Evolutionary conservation across 2,329 filamentous ascomycete species (phyloP), one percentile per base, ranked within the genome.

Genomic region (Monosporascus sp.): DNA sequence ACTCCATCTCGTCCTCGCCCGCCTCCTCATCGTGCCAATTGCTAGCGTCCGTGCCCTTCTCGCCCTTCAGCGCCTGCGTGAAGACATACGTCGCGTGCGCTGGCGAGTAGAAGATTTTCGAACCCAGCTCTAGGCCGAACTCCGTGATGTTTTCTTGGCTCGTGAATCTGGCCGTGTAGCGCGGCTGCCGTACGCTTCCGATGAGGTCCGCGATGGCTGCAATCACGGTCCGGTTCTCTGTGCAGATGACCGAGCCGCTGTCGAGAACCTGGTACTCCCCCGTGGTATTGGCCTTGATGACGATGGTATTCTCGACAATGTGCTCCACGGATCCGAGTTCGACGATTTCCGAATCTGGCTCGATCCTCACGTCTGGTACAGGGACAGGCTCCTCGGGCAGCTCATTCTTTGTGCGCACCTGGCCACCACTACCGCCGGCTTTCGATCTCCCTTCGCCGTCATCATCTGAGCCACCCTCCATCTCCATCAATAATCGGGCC

Each of bases 11-110:
- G 38, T 96, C 89, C 35, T 88, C 87, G 17, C 75, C 85, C 7
- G 91, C 81, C 72, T 97, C 93, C 69, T 99, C 94, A 61, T 97
- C 94, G 70, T 96, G 88, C 52, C 96, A 80, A 67, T 97, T 97
- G 50, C 91, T 96, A 8, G 94, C 93, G 70, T 99, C 94, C 9
- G 91, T 94, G 55, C 91, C 91, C 73, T 96, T 97, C 64, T 88
- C 68, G 50, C 78, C 80, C 70, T 87, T 88, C 53, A 97, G 75
- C 7, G 87, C 84, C 68, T 94, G 82, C 0, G 93, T 97, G 66
- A 96, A 94, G 52, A 96, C 90, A 63, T 88, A 95, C 0, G 80
- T 85, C 41, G 91, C 91, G 68, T 94, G 87, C 8, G 82, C 76
- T 45, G 87, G 81, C 3, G 93, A 85, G 65, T 96, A 97, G 73